Base-by-base conservation (phyloP, 208 protist genomes). In the Leishmania major region DNA sequence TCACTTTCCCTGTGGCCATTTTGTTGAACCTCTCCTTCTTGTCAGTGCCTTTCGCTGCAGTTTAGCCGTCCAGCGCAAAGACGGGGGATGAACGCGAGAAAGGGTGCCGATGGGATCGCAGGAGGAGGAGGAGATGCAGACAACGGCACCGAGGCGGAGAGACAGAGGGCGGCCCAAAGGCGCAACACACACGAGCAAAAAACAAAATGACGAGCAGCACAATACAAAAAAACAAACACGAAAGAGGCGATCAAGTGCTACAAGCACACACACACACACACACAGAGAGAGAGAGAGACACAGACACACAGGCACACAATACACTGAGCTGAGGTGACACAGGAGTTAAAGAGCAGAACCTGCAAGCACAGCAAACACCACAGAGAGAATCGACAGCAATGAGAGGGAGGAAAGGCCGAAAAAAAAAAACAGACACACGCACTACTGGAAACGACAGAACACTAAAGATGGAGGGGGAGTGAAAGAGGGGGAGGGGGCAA, bases 1-100 rank as follows among this genome's bases (percentile, higher is more conserved):
- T 69, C 37, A 95, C 87, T 77, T 96, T 96, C 10, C 87, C 87
- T 13, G 45, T 67, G 4, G 84, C 78, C 91, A 93, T 93, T 55
- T 31, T 77, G 13, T 19, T 55, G 0, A 5, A 28, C 35, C 53
- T 62, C 53, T 62, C 51, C 17, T 55, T 17, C 10, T 49, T 31
- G 49, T 59, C 43, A 31, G 2, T 51, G 47, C 51, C 57, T 35
- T 22, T 45, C 45, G 59, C 17, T 31, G 19, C 77, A 31, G 28
- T 74, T 55, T 74, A 4, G 11, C 22, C 49, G 43, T 31, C 8
- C 67, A n/a, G 40, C 31, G 5, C 13, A 45, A 53, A 74, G 70
- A 55, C 25, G 13, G 43, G 25, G 47, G 45, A 43, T 35, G 6
- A 47, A 28, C 73, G 28, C 45, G 53, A 77, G 31, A 77, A 40